Base-by-base conservation (phyloP, 495 filamentous ascomycete species). In the Diplogelasinospora grovesii region DNA sequence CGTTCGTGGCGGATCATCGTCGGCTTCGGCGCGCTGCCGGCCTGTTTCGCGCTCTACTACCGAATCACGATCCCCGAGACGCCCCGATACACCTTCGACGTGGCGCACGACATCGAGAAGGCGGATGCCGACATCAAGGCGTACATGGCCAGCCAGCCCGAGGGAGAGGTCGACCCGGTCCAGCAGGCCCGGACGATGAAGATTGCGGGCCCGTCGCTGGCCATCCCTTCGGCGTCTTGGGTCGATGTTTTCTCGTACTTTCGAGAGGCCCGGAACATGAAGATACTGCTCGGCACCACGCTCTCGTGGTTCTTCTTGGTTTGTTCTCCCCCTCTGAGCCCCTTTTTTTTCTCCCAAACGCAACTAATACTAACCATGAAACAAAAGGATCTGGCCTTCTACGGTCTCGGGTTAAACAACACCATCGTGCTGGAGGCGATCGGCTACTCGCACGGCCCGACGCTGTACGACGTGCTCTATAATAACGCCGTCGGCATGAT, bases 1-100 rank as follows among this genome's bases (percentile, higher is more conserved):
- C 80, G 83, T 44, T 82, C 87, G 65, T 93, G 86, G 86, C 75
- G 86, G 46, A 71, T 83, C 22, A 72, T 90, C 26, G 81, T 93
- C 48, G 86, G 84, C 8, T 77, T 90, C 26, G 86, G 86, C 39
- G 81, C 80, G 5, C 65, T 92, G 11, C 86, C 86, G 5, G 86
- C 80, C 7, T 77, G 70, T 39, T 70, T 86, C 37, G 86, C 86
- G 8, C 68, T 93, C 14, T 92, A 88, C 63, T 53, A 76, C 61
- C 83, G 85, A 36, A 66, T 89, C 10, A 86, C 84, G 23, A 88
- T 89, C 48, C 83, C 84, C 22, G 85, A 89, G 60, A 85, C 83
- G 28, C 83, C 81, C 25, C 79, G 84, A 22, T 88, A 86, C 60
- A 89, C 83, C 22, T 86, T 88, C 41, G 82, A 86, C 52, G 73